Base-by-base conservation (phyloP, 345 rosid genomes). In the Corymbia maculata region DNA sequence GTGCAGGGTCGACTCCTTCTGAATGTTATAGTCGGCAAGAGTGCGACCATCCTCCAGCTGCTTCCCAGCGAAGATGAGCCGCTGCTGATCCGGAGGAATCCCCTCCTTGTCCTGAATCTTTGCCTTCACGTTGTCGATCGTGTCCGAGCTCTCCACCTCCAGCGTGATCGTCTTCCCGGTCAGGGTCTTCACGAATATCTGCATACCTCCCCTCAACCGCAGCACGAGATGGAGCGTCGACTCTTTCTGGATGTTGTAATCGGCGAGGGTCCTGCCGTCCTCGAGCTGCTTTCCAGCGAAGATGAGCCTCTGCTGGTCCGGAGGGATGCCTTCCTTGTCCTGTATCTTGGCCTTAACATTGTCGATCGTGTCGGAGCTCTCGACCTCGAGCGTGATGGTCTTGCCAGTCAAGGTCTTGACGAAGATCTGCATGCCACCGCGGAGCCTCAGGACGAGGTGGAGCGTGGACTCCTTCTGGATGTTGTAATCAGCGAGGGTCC, bases 401-500 rank as follows among this genome's bases (percentile, higher is more conserved):
- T 89, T 89, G 0, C 90, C 90, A 0, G 90, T 89, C 5, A 89
- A 86, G 57, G 90, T 89, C 17, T 89, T 89, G 19, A 89, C 90
- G 32, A 89, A 89, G 45, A 89, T 87, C 88, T 89, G 90, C 90
- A 89, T 89, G 0, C 90, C 90, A 1, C 90, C 90, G 2, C 90
- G 87, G 13, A 89, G 90, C 22, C 90, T 79, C 16, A 89, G 88
- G 0, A 89, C 90, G 14, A 89, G 87, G 53, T 89, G 90, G 87
- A 89, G 90, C 21, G 90, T 89, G 1, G 90, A 89, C 80, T 89
- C 91, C 88, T 89, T 89, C 44, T 89, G 91, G 28, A 89, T 89
- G 51, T 89, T 87, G 26, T 89, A 89, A 36, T 89, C 91, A 16
- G 91, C 89, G 17, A 89, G 80, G 6, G 89, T 89, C 10, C 91